A percentile compares a stretch with the other conserved stretches of the same genome.
Conservation (phyloP, 2,329 filamentous ascomycete species). For the Trichothecium sympodiale region DNA sequence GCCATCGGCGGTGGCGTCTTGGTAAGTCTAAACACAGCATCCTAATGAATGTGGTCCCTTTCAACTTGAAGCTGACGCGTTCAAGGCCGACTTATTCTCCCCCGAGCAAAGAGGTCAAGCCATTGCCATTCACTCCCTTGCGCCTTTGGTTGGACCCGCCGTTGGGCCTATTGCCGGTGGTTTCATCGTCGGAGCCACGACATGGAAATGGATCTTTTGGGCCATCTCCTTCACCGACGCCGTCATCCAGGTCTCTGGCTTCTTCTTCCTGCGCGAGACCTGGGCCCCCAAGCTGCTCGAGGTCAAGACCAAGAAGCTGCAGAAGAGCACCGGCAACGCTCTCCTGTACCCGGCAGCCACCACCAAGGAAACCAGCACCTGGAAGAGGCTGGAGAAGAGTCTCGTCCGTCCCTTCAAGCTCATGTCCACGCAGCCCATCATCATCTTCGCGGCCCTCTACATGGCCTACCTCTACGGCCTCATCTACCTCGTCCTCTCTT, state of each 20-base stretch:
- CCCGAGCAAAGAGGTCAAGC: slow-evolving; percentile 26
- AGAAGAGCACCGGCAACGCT: slow-evolving; percentile 17
- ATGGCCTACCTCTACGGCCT: slow-evolving; percentile 40
- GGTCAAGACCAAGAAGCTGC: slow-evolving; percentile 14
- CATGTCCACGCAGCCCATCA: slow-evolving; percentile 36
- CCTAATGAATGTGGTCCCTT: background rate
- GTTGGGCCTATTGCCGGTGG: slow-evolving; percentile 31
- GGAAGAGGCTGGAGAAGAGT: slow-evolving; percentile 15
- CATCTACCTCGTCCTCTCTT: slow-evolving; percentile 32
- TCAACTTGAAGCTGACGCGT: slow-evolving; percentile 30
- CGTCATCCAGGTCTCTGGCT: slow-evolving; percentile 19
- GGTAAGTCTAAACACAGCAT: background rate
- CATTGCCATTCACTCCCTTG: slow-evolving; percentile 21
- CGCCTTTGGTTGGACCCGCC: slow-evolving; percentile 31
- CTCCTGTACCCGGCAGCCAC: no score
- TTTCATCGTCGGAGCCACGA: slow-evolving; percentile 22
- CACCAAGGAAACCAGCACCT: slow-evolving; percentile 13
- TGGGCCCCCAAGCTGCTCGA: slow-evolving; percentile 21
- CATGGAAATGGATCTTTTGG: slow-evolving; percentile 36
- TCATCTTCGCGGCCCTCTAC: slow-evolving; percentile 37
- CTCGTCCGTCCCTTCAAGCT: slow-evolving; percentile 32
- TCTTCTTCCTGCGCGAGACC: slow-evolving; percentile 27
- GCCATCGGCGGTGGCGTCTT: slow-evolving; percentile 18
- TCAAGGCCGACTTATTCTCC: slow-evolving; percentile 35
- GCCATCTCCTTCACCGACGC: slow-evolving; percentile 25